A percentile compares a stretch with the other conserved stretches of the same genome.
These are phyloP conservation scores for Spergularia marina DNA, from an alignment of 148 eudicot genomes.

Conservation along the genomic window DNA sequence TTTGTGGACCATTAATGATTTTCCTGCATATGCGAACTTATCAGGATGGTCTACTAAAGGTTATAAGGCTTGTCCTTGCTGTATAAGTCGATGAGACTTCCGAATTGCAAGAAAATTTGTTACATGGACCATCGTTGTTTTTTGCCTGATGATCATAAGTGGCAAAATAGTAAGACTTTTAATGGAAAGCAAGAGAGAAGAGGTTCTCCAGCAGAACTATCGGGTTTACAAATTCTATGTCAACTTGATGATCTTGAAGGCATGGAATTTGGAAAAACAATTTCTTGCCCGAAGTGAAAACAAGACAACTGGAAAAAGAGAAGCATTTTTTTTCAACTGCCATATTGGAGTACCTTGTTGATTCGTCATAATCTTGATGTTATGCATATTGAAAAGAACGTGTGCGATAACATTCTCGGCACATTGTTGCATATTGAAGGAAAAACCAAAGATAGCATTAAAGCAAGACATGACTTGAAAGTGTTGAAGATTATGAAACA, in stretches of 20 bases:
- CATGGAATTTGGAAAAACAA: slow-evolving; percentile 8
- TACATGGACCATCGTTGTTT: slow-evolving; percentile 14
- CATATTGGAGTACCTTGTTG: slow-evolving; percentile 5
- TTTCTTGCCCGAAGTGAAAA: neutral
- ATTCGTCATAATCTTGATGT: slow-evolving; percentile 11
- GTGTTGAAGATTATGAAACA: slow-evolving; percentile 1
- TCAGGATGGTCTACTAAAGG: slow-evolving; percentile 23
- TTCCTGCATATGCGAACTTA: slow-evolving; percentile 22
- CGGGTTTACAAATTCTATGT: neutral
- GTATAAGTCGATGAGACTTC: neutral
- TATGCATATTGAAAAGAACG: slow-evolving; percentile 15
- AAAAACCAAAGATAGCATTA: neutral
- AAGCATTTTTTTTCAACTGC: slow-evolving; percentile 5
- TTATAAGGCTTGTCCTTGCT: slow-evolving; percentile 15
- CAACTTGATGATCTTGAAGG: slow-evolving; percentile 4
- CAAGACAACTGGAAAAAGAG: slow-evolving; percentile 13
- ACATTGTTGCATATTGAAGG: slow-evolving; percentile 12
- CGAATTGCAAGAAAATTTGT: slow-evolving; percentile 4
- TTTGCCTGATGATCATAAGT: neutral
- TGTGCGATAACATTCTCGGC: slow-evolving; percentile 2
- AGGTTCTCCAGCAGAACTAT: neutral
- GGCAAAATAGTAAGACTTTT: slow-evolving; percentile 8
- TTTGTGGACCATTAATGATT: slow-evolving; percentile 23
- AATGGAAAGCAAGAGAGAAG: slow-evolving; percentile 8
- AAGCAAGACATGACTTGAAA: slow-evolving; percentile 11